Base-by-base conservation (phyloP, 2,329 filamentous ascomycete genomes). In the Neocucurbitaria cava region DNA sequence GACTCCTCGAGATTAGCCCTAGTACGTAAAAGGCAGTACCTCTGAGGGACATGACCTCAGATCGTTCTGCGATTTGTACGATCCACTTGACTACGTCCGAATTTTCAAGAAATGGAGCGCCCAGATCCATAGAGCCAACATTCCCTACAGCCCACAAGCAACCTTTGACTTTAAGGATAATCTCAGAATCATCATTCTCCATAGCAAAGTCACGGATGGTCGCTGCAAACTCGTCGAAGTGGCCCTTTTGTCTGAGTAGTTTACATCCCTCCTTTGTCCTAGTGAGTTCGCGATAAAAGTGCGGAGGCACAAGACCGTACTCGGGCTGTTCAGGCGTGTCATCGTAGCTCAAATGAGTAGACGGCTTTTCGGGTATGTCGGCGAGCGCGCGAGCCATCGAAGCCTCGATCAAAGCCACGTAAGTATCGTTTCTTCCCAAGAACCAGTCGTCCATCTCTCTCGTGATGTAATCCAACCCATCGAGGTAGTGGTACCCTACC, bases 381-480 rank as follows among this genome's bases (percentile, higher is more conserved):
- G 87, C 82, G 62, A 96, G 93, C 0, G 93, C 89, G 56, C 92
- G 88, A 28, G 93, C 92, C 46, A 99, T 83, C 49, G 93, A 96
- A n/a, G 96, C 95, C 76, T 99, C 95, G 36, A 99, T 94, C 36
- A 98, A 85, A 33, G 87, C 85, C 46, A 99, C 95, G 64, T 99
- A 99, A n/a, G 88, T 89, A 73, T 99, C 94, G 71, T 99, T 99
- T 40, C 95, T 88, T 13, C 95, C 95, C 17, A 99, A 82, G 71
- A 98, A 99, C 95, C 95, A 99, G 77, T 99, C 96, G 65, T 99
- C 95, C 95, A 99, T 99, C 75, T 99, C 96, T 72, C 96, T 95
- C 58, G 93, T 97, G 75, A 99, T 99, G 73, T 99, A 99, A 78
- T 99, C 96, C 39, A 99, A 82, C 0, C 93, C 95, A 71, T 98